A percentile compares a stretch with the other conserved stretches of the same genome.
Conservation (phyloP, 179 eudicot genomes). For the Silene vulgaris region DNA sequence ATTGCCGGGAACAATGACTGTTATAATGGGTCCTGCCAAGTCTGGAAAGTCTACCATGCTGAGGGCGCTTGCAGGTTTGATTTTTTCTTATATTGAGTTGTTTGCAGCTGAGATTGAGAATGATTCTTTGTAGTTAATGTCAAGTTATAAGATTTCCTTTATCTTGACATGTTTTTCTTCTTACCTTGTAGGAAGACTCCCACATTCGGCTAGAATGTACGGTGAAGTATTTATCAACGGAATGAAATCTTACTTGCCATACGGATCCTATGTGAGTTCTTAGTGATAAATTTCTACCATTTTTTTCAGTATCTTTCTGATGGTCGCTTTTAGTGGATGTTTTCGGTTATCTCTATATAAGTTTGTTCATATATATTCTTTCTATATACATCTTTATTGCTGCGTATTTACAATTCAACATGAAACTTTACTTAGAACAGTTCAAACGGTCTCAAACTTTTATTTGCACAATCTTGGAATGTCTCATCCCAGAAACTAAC, state of each 20-base stretch:
- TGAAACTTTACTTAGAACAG: too few relatives aligned
- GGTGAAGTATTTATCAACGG: conserved; percentile 94
- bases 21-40: conserved; percentile 98
- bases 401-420: too few relatives aligned
- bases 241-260: conserved; percentile 56
- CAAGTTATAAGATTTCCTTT: conserved; percentile 19
- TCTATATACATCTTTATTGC: too few relatives aligned
- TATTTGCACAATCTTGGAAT: too few relatives aligned
- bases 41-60: conserved; percentile 94
- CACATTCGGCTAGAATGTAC: conserved; percentile 63
- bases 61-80: conserved; percentile 88
- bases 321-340: neutral
- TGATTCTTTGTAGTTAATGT: neutral
- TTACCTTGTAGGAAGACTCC: conserved; percentile 64
- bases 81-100: conserved; percentile 13
- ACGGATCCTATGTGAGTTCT: conserved; percentile 87
- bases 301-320: conserved; percentile 6
- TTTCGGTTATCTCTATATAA: too few relatives aligned
- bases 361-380: too few relatives aligned
- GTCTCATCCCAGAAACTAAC: too few relatives aligned
- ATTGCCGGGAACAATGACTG: conserved; percentile 88
- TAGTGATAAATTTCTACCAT: neutral
- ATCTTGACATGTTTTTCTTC: conserved; percentile 9
- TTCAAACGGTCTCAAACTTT: too few relatives aligned
- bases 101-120: conserved; percentile 12